phyloP scores from a whole-genome alignment of 352 stramenopile species.

The Globisporangium solare region DNA sequence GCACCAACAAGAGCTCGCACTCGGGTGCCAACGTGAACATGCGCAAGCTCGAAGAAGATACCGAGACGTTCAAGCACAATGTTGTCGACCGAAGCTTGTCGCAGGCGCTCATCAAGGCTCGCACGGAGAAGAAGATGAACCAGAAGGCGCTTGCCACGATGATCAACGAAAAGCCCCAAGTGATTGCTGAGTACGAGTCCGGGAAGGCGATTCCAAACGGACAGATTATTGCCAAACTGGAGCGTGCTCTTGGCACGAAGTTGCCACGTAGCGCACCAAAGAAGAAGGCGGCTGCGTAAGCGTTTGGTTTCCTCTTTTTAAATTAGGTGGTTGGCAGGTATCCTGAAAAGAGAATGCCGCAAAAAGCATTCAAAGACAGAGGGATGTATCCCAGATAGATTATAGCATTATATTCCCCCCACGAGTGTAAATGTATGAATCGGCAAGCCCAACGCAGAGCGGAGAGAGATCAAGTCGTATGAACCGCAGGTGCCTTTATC shows the following conservation, averaged over 20 bases:
- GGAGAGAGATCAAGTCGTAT: too few relatives aligned
- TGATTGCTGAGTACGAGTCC: slow-evolving; percentile 97
- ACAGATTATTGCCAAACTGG: slow-evolving; percentile 96
- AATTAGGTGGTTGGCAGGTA: too few relatives aligned
- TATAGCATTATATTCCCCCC: too few relatives aligned
- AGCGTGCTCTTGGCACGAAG: slow-evolving; percentile 90
- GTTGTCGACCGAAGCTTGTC: slow-evolving; percentile 82
- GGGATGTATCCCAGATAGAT: too few relatives aligned
- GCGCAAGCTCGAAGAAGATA: slow-evolving; percentile 89
- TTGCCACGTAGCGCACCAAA: slow-evolving; percentile 78
- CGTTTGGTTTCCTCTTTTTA: not conserved
- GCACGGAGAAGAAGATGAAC: slow-evolving; percentile 97
- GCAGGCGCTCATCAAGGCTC: slow-evolving; percentile 94
- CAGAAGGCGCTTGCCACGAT: slow-evolving; percentile 96
- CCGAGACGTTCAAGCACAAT: slow-evolving; percentile 88
- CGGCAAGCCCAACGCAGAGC: too few relatives aligned
- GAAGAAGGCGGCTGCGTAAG: slow-evolving; percentile 44
- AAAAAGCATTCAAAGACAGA: too few relatives aligned
- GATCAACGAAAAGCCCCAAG: slow-evolving; percentile 96
- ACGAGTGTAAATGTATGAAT: too few relatives aligned
- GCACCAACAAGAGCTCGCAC: slow-evolving; percentile 87
- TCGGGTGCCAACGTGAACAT: slow-evolving; percentile 72
- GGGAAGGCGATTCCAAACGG: slow-evolving; percentile 97
- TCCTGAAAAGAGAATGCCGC: too few relatives aligned
- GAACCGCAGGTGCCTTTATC: too few relatives aligned